These are phyloP conservation scores for Actinomortierella ambigua DNA, from an alignment of 371 early-diverging fungal species.

Conservation along the genomic window DNA sequence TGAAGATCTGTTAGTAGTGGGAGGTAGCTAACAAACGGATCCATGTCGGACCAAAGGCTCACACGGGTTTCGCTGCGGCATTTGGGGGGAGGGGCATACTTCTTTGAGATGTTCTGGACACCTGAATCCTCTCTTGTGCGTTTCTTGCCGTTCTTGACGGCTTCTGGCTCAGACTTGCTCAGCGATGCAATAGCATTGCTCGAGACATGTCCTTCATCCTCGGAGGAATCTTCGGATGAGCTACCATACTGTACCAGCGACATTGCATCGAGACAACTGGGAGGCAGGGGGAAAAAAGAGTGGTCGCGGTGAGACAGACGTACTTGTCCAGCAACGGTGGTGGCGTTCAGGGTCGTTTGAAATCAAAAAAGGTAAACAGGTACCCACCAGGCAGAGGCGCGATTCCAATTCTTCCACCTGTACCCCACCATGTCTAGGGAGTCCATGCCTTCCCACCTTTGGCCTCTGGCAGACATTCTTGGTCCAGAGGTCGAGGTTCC, in stretches of 20 bases:
- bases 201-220: slow-evolving; percentile 13
- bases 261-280: slow-evolving; percentile 9
- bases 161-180: background rate
- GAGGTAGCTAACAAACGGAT: too few relatives aligned
- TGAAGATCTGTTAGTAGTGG: too few relatives aligned
- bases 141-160: too few relatives aligned
- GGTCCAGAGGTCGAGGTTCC: slow-evolving; percentile 38
- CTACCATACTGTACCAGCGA: slow-evolving; percentile 38
- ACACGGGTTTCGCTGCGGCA: too few relatives aligned
- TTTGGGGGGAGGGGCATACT: too few relatives aligned
- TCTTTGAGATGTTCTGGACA: too few relatives aligned
- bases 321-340: background rate
- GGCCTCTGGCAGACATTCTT: slow-evolving; percentile 28
- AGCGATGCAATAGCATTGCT: background rate
- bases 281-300: background rate
- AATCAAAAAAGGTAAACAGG: slow-evolving; percentile 15
- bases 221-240: slow-evolving; percentile 20
- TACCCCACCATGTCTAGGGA: slow-evolving; percentile 1
- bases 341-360: background rate
- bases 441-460: slow-evolving; percentile 24
- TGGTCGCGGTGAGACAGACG: background rate
- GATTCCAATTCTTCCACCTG: background rate
- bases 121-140: too few relatives aligned
- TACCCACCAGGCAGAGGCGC: background rate
- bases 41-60: too few relatives aligned